Base-by-base conservation (phyloP, 345 rosid species). In the Eucalyptus pauciflora region DNA sequence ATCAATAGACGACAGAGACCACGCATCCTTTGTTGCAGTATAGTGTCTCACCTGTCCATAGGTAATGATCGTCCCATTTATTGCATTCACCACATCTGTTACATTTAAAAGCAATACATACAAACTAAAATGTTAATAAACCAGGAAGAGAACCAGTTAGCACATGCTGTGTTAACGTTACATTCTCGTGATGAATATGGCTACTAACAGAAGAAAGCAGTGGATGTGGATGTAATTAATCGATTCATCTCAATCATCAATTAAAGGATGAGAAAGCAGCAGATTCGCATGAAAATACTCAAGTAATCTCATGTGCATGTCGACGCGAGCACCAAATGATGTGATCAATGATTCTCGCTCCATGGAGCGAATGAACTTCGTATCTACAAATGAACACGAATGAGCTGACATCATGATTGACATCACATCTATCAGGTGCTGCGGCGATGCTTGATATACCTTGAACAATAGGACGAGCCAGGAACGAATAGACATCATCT, bases 61-160 rank as follows among this genome's bases (percentile, higher is more conserved):
- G 49, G 97, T 94, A 88, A 96, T 97, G 91, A 97, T 94, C 13
- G 97, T 94, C 54, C 99, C 99, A 88, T 96, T 97, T n/a, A 92
- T 91, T 52, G 89, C 98, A 86, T 93, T 94, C 31, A 96, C 89
- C 85, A 43, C 45, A 43, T 43, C 45, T 43, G 45, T 43, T 90
- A 90, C 71, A 88, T 54, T 51, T 31, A 60, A 64, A 46, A 17
- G 88, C 37, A 89, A 67, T 52, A 3, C 46, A 43, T 8, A 45
- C 9, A 52, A 76, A 50, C 41, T 37, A 67, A 58, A 56, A 29
- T 24, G 43, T 31, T 20, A 29, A 60, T 58, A 48, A 27, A 60
- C 17, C 12, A 12, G 71, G 71, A 62, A 62, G 71, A 13, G 37
- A 83, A 76, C 49, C 18, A 31, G 45, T 49, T 16, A 46, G 27